Evolutionary conservation across 331 rosid species (phyloP), one percentile per base, ranked within the genome.

Genomic region (Rhamnella rubrinervis): DNA sequence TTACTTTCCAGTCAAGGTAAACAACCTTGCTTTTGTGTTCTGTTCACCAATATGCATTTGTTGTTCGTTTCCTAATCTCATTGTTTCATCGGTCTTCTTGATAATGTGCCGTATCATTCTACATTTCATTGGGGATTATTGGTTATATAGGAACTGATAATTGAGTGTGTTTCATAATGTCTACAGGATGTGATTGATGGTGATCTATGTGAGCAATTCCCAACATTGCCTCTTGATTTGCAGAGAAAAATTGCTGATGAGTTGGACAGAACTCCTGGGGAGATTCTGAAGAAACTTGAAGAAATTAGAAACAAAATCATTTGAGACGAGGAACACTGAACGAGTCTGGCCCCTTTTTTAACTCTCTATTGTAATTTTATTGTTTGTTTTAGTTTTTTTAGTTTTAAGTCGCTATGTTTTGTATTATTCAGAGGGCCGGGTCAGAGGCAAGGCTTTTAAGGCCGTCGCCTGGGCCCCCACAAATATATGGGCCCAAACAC

Each of bases 221-320:
- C 98, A 25, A 87, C 98, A 63, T 73, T 91, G 81, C 98, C 98
- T 38, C 70, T 87, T 84, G 98, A 93, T 85, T 71, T 93, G 82
- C 98, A 93, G 87, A 89, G 92, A 72, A 93, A 93, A 76, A 93
- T 93, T 87, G 97, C 97, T 0, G 96, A 87, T 82, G 98, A 93
- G 78, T 73, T 93, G 80, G 98, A 91, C 78, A 82, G 96, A 84
- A 93, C 96, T 38, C 98, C 98, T 0, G 98, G 92, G 61, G 96
- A 93, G 81, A 91, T 93, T 67, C 79, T 93, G 77, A 93, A 89
- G 86, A 93, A 89, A 61, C 98, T 93, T 0, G 96, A 93, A 79
- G 97, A 93, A 77, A 90, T 89, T 38, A 81, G 93, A 68, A 93
- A 93, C 60, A 91, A 91, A 89, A 93, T 93, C 57, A 93, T 93